These are phyloP conservation scores for Viridothelium virens DNA, from an alignment of 495 filamentous ascomycete genomes.

Conservation along the genomic window DNA sequence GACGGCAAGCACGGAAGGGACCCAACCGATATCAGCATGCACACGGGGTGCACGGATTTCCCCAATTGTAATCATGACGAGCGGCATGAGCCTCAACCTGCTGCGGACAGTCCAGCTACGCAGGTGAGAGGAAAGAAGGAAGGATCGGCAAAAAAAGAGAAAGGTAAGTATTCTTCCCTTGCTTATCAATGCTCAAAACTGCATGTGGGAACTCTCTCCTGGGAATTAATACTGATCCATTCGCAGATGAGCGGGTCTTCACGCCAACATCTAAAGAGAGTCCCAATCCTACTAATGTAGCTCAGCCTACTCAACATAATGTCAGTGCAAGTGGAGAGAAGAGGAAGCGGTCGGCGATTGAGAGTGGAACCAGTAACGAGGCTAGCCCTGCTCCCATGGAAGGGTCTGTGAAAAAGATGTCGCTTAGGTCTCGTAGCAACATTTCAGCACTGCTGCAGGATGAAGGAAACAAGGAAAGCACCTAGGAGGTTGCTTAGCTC, in stretches of 20 bases:
- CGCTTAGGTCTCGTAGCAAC: neutral
- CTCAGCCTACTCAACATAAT: neutral
- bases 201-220: neutral
- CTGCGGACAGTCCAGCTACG: slow-evolving; percentile 10
- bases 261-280: neutral
- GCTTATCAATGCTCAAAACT: neutral
- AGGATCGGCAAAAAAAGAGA: slow-evolving; percentile 7
- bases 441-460: neutral
- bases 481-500: neutral
- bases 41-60: slow-evolving; percentile 19
- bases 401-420: neutral
- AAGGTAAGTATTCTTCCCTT: neutral
- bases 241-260: neutral
- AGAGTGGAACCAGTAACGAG: neutral
- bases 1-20: neutral
- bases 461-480: neutral
- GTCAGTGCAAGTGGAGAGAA: neutral
- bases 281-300: neutral
- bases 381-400: neutral
- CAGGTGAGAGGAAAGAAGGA: slow-evolving; percentile 20
- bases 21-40: slow-evolving; percentile 26
- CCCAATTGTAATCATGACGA: slow-evolving; percentile 22
- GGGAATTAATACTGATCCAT: neutral
- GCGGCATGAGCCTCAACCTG: neutral
- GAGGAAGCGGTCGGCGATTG: neutral